Evolutionary conservation across 1,284 basidiomycete species (phyloP), one percentile per base, ranked within the genome.

Genomic region (Ceratobasidium sp.): DNA sequence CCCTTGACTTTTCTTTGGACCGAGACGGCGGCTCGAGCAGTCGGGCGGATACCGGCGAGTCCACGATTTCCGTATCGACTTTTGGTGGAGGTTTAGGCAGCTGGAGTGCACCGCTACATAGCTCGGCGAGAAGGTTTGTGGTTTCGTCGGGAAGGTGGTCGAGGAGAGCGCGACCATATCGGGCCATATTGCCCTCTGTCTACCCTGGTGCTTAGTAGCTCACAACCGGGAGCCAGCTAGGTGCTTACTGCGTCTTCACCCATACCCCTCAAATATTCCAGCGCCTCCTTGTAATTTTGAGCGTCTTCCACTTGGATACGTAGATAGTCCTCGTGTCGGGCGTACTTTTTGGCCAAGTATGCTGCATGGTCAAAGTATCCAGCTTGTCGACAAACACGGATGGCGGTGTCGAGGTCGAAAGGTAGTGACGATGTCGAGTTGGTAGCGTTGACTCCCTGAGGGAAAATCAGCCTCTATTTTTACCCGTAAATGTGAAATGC

Each of bases 381-480:
- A 0, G 94, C 96, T 78, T 98, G 96, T 22, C 96, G 85, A 77
- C 96, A 98, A 10, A 99, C 96, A 0, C 94, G 85, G 71, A 99
- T 98, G 0, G 95, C 97, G 0, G 96, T 98, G 70, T 96, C 95
- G 35, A 99, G 84, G 76, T 99, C 97, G 75, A 99, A 99, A 0
- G 95, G 95, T 0, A 96, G 84, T 75, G 93, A 93, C 3, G 70
- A 32, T 55, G 87, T 85, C 8, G 78, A 77, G 38, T 79, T 81
- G 12, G 76, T 76, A 13, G 82, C 79, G 20, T 79, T 76, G 64
- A 50, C 20, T 8, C 65, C 70, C 45, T 62, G 29, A 79, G 74
- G 72, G 78, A 76, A 73, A 78, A 71, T 75, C 5, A 55, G 29
- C n/a, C 35, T 17, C 17, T 12, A 22, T 13, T 79, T 15, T 22